phyloP scores from a whole-genome alignment of 2,329 filamentous ascomycete genomes.

The Aspergillus texensis region DNA sequence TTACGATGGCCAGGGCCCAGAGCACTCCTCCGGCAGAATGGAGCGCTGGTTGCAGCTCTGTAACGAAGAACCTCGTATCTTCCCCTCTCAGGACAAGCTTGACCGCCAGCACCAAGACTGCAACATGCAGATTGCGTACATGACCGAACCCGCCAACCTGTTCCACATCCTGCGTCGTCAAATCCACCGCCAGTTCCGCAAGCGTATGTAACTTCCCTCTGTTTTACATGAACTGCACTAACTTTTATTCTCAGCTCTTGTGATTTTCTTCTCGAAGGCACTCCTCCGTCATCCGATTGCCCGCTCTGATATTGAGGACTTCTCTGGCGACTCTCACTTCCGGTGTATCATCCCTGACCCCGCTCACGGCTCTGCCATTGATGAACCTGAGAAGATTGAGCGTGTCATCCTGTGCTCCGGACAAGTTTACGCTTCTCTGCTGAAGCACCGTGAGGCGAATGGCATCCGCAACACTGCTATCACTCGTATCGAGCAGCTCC shows the following conservation, averaged over 20 bases:
- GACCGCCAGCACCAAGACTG: slow-evolving; percentile 98
- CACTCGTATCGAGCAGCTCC: slow-evolving; percentile 94
- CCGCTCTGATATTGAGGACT: slow-evolving; percentile 86
- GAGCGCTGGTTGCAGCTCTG: slow-evolving; percentile 96
- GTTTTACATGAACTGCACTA: slow-evolving; percentile 14
- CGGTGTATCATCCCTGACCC: slow-evolving; percentile 93
- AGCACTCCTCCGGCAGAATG: slow-evolving; percentile 96
- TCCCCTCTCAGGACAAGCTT: slow-evolving; percentile 84
- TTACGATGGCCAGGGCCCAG: slow-evolving; percentile 96
- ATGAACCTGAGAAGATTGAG: slow-evolving; percentile 81
- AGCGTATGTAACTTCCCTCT: slow-evolving; percentile 67
- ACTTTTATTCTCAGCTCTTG: slow-evolving; percentile 63
- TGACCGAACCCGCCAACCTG: slow-evolving; percentile 92
- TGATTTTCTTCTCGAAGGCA: slow-evolving; percentile 98
- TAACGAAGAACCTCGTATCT: slow-evolving; percentile 95
- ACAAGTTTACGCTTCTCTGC: slow-evolving; percentile 87
- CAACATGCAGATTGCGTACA: slow-evolving; percentile 98
- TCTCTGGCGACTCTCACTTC: slow-evolving; percentile 90
- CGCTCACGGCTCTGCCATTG: slow-evolving; percentile 76
- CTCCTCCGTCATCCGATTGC: slow-evolving; percentile 92
- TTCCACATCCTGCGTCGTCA: slow-evolving; percentile 97
- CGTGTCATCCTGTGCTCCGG: slow-evolving; percentile 93
- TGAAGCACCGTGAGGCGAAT: slow-evolving; percentile 87
- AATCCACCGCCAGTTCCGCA: slow-evolving; percentile 99
- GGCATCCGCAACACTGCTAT: slow-evolving; percentile 89